Evolutionary conservation across 1,139 yeast genomes (phyloP).

Genomic region (Taphrina wiesneri): DNA sequence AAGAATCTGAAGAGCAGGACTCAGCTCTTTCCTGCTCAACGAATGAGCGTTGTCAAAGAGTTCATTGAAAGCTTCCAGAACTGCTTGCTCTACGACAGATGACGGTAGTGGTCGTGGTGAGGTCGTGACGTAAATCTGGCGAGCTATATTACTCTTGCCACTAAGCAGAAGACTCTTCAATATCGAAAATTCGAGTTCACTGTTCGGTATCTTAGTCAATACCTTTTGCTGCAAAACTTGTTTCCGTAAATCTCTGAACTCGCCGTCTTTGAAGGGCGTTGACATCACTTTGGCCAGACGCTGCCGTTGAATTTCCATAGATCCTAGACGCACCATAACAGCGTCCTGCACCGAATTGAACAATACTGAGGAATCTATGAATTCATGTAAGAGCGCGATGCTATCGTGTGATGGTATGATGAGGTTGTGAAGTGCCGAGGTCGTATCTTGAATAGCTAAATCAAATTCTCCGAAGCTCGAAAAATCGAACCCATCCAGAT

Average conservation of each 20-base stretch:
- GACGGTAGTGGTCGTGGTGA: conserved; percentile 29
- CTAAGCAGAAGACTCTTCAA: conserved; percentile 6
- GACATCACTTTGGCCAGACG: conserved; percentile 2
- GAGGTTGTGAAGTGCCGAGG: background rate
- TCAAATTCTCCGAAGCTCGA: background rate
- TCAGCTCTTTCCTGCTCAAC: conserved; percentile 3
- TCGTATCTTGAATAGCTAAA: background rate
- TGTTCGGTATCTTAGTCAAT: background rate
- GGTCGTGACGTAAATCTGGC: conserved; percentile 12
- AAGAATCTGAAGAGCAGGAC: conserved; percentile 5
- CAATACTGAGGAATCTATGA: conserved; percentile 3
- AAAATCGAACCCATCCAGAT: conserved; percentile 1
- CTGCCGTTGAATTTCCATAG: background rate
- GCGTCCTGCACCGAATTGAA: conserved; percentile 10
- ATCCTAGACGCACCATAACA: conserved; percentile 6
- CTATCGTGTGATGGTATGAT: background rate
- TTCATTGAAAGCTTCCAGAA: conserved; percentile 16
- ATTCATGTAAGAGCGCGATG: background rate
- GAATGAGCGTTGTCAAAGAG: conserved; percentile 27
- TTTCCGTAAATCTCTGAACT: background rate
- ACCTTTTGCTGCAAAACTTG: background rate
- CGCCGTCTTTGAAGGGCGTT: background rate
- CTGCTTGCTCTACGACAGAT: conserved; percentile 8
- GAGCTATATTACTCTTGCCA: background rate
- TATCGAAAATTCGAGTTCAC: conserved; percentile 5